These are phyloP conservation scores for Hypoxylon cercidicola DNA, from an alignment of 495 filamentous ascomycete species.

Conservation along the genomic window DNA sequence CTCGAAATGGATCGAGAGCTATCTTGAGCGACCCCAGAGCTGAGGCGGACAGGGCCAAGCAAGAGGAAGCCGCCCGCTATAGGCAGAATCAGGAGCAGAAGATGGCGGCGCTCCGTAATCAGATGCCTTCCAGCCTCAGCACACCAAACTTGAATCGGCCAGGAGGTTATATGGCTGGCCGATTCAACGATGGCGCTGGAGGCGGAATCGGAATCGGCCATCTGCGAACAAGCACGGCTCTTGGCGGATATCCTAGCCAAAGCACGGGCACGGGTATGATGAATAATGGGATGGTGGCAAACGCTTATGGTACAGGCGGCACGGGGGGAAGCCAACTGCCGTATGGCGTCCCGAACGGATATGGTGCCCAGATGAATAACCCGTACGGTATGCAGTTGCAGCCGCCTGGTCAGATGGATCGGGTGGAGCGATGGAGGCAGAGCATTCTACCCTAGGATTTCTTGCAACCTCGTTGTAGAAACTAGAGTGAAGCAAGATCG, in stretches of 20 bases:
- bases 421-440: slow-evolving; percentile 92
- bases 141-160: slow-evolving; percentile 44
- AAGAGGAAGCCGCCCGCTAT: slow-evolving; percentile 49
- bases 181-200: slow-evolving; percentile 63
- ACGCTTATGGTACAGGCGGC: slow-evolving; percentile 29
- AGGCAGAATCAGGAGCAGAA: slow-evolving; percentile 50
- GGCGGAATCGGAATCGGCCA: slow-evolving; percentile 46
- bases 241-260: slow-evolving; percentile 34
- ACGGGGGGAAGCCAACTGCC: slow-evolving; percentile 26
- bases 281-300: slow-evolving; percentile 25
- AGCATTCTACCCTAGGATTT: slow-evolving; percentile 68
- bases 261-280: slow-evolving; percentile 1
- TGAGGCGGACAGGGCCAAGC: slow-evolving; percentile 36
- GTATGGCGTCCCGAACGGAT: slow-evolving; percentile 42
- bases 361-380: slow-evolving; percentile 37
- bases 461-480: neutral
- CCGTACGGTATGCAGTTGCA: slow-evolving; percentile 47
- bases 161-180: slow-evolving; percentile 61
- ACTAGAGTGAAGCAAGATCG: slow-evolving; percentile 1
- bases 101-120: slow-evolving; percentile 52
- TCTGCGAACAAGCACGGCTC: slow-evolving; percentile 34
- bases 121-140: slow-evolving; percentile 53
- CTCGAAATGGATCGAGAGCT: slow-evolving; percentile 20
- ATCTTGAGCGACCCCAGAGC: slow-evolving; percentile 37
- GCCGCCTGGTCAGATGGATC: slow-evolving; percentile 66